Conservation (phyloP, 1,284 basidiomycete species). For the Termitomyces sp. region DNA sequence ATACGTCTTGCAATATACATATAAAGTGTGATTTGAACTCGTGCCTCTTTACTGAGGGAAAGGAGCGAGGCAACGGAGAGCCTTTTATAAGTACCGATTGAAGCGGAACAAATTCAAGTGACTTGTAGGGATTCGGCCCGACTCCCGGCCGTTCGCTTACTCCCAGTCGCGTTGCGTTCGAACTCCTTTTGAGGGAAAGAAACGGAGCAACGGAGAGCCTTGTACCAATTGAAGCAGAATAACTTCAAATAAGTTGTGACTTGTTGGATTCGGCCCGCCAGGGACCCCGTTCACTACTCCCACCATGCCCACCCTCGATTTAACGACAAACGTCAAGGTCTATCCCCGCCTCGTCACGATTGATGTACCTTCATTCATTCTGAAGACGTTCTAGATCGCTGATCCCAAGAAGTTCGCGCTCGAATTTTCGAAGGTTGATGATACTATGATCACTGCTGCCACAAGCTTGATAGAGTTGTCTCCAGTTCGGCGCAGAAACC, state of each 20-base stretch:
- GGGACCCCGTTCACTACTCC: background rate
- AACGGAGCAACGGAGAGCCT: background rate
- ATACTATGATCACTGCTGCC: background rate
- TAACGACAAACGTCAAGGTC: conserved; percentile 59
- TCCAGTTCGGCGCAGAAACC: conserved; percentile 43
- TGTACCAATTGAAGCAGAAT: too few relatives aligned
- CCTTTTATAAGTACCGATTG: background rate
- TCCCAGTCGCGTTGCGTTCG: too few relatives aligned
- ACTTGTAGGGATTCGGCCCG: too few relatives aligned
- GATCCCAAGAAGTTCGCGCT: conserved; percentile 49
- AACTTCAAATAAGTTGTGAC: too few relatives aligned
- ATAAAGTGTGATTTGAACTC: too few relatives aligned
- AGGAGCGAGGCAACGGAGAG: background rate
- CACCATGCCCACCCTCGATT: conserved; percentile 49
- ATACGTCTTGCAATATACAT: too few relatives aligned
- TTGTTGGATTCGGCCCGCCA: background rate
- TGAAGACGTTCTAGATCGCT: conserved; percentile 31
- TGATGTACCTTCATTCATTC: background rate
- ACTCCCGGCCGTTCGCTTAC: too few relatives aligned
- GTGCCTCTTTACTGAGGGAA: too few relatives aligned
- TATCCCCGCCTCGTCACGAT: conserved; percentile 1
- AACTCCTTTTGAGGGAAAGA: background rate
- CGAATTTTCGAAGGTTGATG: conserved; percentile 53
- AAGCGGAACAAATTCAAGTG: too few relatives aligned
- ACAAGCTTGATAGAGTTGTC: background rate